Conservation (phyloP, 1,284 basidiomycete genomes). For the Cryptococcus deneoformans region DNA sequence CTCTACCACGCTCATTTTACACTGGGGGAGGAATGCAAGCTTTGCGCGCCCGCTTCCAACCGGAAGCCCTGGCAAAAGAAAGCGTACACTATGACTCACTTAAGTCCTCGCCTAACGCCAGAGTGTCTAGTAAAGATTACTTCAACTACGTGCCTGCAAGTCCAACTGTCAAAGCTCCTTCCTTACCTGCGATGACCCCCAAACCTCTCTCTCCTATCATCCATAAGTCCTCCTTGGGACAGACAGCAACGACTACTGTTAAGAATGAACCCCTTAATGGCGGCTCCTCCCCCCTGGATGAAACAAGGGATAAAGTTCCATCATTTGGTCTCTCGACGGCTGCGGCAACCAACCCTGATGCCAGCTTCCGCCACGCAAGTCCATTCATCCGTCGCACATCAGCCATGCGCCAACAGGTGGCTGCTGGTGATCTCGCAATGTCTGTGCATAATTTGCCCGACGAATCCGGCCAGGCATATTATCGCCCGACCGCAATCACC, state of each 20-base stretch:
- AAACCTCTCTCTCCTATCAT: slow-evolving; percentile 21
- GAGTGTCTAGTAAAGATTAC: slow-evolving; percentile 40
- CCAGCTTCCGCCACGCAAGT: slow-evolving; percentile 19
- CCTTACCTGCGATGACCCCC: slow-evolving; percentile 34
- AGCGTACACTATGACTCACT: slow-evolving; percentile 5
- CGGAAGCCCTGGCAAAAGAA: slow-evolving; percentile 28
- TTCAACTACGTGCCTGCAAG: slow-evolving; percentile 43
- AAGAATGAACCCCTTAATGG: not conserved
- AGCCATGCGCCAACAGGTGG: slow-evolving; percentile 46
- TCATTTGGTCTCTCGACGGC: slow-evolving; percentile 12
- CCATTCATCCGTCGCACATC: slow-evolving; percentile 30
- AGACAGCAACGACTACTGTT: too few relatives aligned
- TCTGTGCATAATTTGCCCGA: slow-evolving; percentile 31
- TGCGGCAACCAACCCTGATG: slow-evolving; percentile 26
- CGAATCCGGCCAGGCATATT: slow-evolving; percentile 34
- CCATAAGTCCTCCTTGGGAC: not conserved
- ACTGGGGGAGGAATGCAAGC: slow-evolving; percentile 88
- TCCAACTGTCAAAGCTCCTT: slow-evolving; percentile 40
- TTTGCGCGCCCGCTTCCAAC: slow-evolving; percentile 73
- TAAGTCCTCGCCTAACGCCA: slow-evolving; percentile 20
- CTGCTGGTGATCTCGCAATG: slow-evolving; percentile 56
- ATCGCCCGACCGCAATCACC: slow-evolving; percentile 36
- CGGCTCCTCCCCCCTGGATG: not conserved
- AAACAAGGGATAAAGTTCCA: too few relatives aligned
- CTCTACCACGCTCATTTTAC: slow-evolving; percentile 87